Evolutionary conservation across 23 red algal genomes (phyloP).

Genomic region (Gracilaria gracilis): DNA sequence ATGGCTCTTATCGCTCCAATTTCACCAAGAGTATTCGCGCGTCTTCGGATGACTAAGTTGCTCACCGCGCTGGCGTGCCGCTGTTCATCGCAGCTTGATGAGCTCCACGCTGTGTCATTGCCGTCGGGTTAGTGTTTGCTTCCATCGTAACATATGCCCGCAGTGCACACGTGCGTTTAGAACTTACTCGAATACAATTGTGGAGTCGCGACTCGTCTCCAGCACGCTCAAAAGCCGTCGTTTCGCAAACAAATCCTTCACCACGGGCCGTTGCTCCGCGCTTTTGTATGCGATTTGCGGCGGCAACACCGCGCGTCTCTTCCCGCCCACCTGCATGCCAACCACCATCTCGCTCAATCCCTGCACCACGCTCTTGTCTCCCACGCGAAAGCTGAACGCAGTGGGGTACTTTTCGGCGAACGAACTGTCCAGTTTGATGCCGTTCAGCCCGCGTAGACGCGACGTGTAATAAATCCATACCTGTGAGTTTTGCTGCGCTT

Average conservation of each 20-base stretch:
- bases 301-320: slow-evolving; percentile 74
- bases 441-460: slow-evolving; percentile 72
- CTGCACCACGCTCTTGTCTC: slow-evolving; percentile 56
- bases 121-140: not conserved
- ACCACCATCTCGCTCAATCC: slow-evolving; percentile 71
- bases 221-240: slow-evolving; percentile 73
- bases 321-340: slow-evolving; percentile 78
- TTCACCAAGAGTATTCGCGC: slow-evolving; percentile 71
- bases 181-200: slow-evolving; percentile 83
- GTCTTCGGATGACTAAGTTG: slow-evolving; percentile 33
- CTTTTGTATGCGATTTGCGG: slow-evolving; percentile 58
- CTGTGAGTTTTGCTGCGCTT: slow-evolving; percentile 21
- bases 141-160: not conserved
- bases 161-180: not conserved
- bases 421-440: slow-evolving; percentile 71
- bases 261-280: slow-evolving; percentile 35
- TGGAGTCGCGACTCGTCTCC: slow-evolving; percentile 79
- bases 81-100: slow-evolving; percentile 56
- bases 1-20: slow-evolving; percentile 75
- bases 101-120: slow-evolving; percentile 46
- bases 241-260: slow-evolving; percentile 68
- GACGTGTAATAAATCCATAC: slow-evolving; percentile 69
- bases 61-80: too few species aligned
- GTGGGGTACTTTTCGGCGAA: slow-evolving; percentile 47
- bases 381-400: slow-evolving; percentile 45